phyloP scores from a whole-genome alignment of 306 rosid species.

The Begonia loranthoides region DNA sequence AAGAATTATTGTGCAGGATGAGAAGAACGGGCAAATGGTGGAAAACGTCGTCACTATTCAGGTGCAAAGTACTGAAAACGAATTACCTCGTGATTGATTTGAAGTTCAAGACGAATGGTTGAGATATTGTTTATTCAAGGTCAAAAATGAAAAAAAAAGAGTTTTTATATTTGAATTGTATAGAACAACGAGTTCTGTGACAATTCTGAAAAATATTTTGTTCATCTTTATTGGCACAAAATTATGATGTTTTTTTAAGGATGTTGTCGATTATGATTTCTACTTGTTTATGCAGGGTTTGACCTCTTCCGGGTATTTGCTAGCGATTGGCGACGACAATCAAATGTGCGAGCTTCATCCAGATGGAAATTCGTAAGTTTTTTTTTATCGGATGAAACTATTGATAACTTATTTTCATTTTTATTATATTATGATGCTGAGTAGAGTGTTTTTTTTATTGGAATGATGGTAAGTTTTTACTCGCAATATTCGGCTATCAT shows the following conservation, averaged over 20 bases:
- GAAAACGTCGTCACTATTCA: constrained; percentile 81
- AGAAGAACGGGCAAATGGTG: constrained; percentile 43
- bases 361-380: constrained; percentile 72
- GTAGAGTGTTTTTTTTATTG: no score
- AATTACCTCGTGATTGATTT: constrained; percentile 6
- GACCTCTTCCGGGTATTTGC: constrained; percentile 57
- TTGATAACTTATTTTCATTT: no score
- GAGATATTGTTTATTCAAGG: no score
- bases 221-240: background rate
- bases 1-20: constrained; percentile 73
- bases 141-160: no score
- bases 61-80: constrained; percentile 28
- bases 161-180: no score
- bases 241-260: no score
- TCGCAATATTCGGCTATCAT: background rate
- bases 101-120: background rate
- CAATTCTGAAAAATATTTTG: background rate
- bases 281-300: constrained; percentile 26
- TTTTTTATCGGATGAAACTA: no score
- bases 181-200: no score
- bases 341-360: constrained; percentile 90
- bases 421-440: no score
- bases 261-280: no score
- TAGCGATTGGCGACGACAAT: constrained; percentile 73
- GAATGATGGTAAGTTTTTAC: no score